These are phyloP conservation scores for Teratosphaeriaceae sp. DNA, from an alignment of 2,329 filamentous ascomycete species.

Conservation along the genomic window DNA sequence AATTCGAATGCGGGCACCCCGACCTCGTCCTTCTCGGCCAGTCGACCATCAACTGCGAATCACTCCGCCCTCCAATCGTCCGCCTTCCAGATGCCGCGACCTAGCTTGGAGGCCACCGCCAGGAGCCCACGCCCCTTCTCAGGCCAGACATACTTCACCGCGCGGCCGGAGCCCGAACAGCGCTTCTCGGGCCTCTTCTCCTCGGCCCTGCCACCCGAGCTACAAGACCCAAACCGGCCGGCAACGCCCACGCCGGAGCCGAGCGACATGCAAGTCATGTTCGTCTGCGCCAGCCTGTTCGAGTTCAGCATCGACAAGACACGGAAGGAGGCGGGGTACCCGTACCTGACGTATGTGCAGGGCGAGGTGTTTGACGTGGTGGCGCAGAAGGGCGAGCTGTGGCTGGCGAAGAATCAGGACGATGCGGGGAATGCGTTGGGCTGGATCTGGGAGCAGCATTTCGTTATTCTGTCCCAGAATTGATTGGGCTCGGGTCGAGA, in stretches of 20 bases:
- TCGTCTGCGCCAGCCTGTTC: slow-evolving; percentile 87
- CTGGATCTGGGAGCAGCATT: slow-evolving; percentile 99
- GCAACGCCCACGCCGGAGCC: slow-evolving; percentile 16
- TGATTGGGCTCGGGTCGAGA: too few species aligned
- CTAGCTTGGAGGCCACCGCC: slow-evolving; percentile 18
- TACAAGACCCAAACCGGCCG: slow-evolving; percentile 5
- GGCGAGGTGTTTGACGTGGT: slow-evolving; percentile 74
- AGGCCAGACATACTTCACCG: slow-evolving; percentile 27
- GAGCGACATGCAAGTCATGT: slow-evolving; percentile 53
- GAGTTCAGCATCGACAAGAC: slow-evolving; percentile 95
- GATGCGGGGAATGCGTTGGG: slow-evolving; percentile 72
- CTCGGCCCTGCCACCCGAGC: slow-evolving; percentile 26
- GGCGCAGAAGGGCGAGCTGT: slow-evolving; percentile 92
- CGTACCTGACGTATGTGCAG: slow-evolving; percentile 90
- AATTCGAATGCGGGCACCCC: slow-evolving; percentile 45
- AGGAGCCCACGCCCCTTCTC: slow-evolving; percentile 23
- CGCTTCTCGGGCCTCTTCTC: slow-evolving; percentile 27
- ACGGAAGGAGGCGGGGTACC: slow-evolving; percentile 88
- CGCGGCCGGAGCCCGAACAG: slow-evolving; percentile 16
- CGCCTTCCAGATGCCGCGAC: slow-evolving; percentile 14
- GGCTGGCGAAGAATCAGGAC: slow-evolving; percentile 96
- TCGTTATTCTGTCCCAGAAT: slow-evolving; percentile 39
- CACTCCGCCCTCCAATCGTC: slow-evolving; percentile 12
- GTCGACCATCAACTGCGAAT: slow-evolving; percentile 30
- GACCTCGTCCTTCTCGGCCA: slow-evolving; percentile 35